Percentiles rank a stretch among this genome's conserved stretches.
Conservation (phyloP, 2,329 filamentous ascomycete genomes). For the Colletotrichum incanum region DNA sequence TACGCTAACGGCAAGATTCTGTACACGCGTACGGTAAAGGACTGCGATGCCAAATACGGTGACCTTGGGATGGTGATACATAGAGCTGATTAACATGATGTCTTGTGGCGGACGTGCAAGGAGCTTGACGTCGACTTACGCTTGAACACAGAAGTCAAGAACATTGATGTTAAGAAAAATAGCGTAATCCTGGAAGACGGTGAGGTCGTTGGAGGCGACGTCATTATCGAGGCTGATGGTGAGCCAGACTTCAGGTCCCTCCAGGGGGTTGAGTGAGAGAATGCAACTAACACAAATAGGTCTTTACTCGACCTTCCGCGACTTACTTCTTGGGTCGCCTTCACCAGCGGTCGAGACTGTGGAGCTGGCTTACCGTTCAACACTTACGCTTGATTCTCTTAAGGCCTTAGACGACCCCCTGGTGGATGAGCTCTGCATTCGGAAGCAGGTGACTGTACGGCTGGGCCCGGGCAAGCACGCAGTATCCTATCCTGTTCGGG, state of each 20-base stretch:
- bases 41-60: not conserved
- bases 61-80: constrained; percentile 25
- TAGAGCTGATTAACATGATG: constrained; percentile 27
- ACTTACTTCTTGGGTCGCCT: constrained; percentile 20
- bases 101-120: constrained; percentile 15
- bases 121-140: constrained; percentile 16
- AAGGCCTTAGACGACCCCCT: constrained; percentile 14
- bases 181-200: constrained; percentile 14
- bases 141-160: constrained; percentile 13
- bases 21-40: not conserved
- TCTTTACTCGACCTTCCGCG: constrained; percentile 19
- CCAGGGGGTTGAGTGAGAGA: too few relatives aligned
- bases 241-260: too few relatives aligned
- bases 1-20: constrained; percentile 20
- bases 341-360: constrained; percentile 22
- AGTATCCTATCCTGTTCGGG: constrained; percentile 20
- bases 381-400: not conserved
- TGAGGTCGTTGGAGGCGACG: too few relatives aligned
- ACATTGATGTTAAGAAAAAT: constrained; percentile 21
- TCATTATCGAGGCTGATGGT: too few relatives aligned
- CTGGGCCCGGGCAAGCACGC: constrained; percentile 24
- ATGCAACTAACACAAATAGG: constrained; percentile 11
- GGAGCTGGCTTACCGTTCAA: constrained; percentile 27
- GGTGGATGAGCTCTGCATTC: constrained; percentile 14
- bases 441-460: constrained; percentile 27